Evolutionary conservation across 495 filamentous ascomycete species (phyloP), one percentile per base, ranked within the genome.

Genomic region (Baudoinia panamericana): DNA sequence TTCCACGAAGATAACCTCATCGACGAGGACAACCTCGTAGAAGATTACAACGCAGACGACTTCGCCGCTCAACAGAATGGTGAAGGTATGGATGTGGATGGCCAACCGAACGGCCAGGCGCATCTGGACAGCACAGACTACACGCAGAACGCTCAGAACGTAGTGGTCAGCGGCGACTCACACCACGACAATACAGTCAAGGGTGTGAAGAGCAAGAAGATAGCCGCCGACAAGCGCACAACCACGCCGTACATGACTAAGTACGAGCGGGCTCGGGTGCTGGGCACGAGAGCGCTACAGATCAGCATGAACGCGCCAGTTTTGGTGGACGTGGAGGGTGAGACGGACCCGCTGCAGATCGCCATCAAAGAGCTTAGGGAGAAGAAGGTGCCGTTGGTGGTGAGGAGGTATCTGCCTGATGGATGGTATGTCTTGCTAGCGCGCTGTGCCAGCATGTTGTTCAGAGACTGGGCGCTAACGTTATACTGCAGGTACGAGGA

Each of bases 231-330:
- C 39, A 71, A 90, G 66, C 75, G 90, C 50, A 78, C 73, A 5
- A 96, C 92, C 1, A 97, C 90, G 30, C 92, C 90, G 4, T 97
- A 94, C 69, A 92, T 97, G 86, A 97, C 90, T 52, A 97, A 97
- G 65, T 97, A 97, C 64, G 90, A 97, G 71, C 72, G 76, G 52
- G 90, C 90, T 35, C 76, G 90, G 52, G 82, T 97, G 41, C 66
- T 97, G 41, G 90, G 90, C 32, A 95, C 88, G 34, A 68, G 90
- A 43, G 92, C 90, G 27, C 58, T 94, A 55, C 90, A 97, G 64
- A 97, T 97, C 56, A 95, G 90, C 63, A 92, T 95, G 80, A 96
- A 96, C 61, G 92, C 90, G 28, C 92, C 90, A 6, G 90, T 96
- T 16, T 72, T 97, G 19, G 90, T 96, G 25, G 90, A 96, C 55